Evolutionary conservation across 2,329 filamentous ascomycete species (phyloP).

Genomic region (Sclerotinia sclerotiorum): DNA sequence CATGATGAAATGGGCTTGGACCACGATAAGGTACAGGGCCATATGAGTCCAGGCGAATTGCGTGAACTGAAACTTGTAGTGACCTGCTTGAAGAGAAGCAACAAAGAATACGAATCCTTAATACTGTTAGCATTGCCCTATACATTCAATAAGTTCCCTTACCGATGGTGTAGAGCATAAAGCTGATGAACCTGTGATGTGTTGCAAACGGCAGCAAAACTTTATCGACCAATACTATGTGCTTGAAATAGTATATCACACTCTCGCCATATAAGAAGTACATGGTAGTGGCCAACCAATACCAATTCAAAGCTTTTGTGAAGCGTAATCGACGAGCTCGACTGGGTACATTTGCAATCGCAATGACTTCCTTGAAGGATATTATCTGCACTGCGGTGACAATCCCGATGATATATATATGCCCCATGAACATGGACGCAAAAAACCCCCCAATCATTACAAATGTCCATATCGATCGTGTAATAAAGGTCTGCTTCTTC

Average conservation of each 20-base stretch:
- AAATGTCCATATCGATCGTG: conserved; percentile 94
- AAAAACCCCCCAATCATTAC: conserved; percentile 97
- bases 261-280: conserved; percentile 99
- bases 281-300: conserved; percentile 98
- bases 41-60: conserved; percentile 99
- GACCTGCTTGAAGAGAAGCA: conserved; percentile 85
- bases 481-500: conserved; percentile 98
- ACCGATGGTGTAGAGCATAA: conserved; percentile 97
- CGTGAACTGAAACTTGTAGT: conserved; percentile 98
- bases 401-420: conserved; percentile 94
- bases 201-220: conserved; percentile 91
- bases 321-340: conserved; percentile 86
- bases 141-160: conserved; percentile 39
- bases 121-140: conserved; percentile 35
- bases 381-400: conserved; percentile 94
- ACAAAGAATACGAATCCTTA: conserved; percentile 98
- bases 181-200: conserved; percentile 98
- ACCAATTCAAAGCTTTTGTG: conserved; percentile 98
- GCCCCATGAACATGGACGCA: conserved; percentile 85
- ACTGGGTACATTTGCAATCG: conserved; percentile 92
- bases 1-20: conserved; percentile 99
- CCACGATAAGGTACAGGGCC: conserved; percentile 96
- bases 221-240: conserved; percentile 92
- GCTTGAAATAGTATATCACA: conserved; percentile 99
- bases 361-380: conserved; percentile 98